Percentiles rank a stretch among this genome's conserved stretches.
Evolutionary conservation across 345 rosid species (phyloP).

Genomic region (Toxicodendron radicans): DNA sequence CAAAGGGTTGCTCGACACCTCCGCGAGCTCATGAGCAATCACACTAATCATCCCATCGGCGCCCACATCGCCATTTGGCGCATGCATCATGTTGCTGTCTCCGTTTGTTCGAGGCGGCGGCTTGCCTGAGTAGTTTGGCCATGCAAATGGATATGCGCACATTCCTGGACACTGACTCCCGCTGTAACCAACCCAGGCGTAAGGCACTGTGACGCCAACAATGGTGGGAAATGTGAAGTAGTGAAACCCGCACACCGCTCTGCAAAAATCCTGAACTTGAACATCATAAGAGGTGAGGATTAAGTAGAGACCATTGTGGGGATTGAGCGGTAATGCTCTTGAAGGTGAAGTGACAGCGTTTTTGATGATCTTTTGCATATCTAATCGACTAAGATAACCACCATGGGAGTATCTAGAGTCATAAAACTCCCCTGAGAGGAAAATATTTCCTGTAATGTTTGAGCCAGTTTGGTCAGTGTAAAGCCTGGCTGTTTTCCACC

Average conservation of each 20-base stretch:
- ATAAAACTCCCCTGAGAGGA: conserved; percentile 45
- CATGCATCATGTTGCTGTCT: conserved; percentile 39
- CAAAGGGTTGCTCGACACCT: conserved; percentile 55
- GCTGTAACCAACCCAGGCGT: conserved; percentile 65
- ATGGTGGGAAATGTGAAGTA: conserved; percentile 59
- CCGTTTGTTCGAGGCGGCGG: conserved; percentile 34
- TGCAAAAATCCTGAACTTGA: conserved; percentile 63
- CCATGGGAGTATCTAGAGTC: conserved; percentile 58
- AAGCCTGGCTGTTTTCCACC: conserved; percentile 61
- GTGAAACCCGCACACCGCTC: conserved; percentile 67
- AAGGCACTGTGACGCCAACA: conserved; percentile 54
- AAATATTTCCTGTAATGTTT: conserved; percentile 43
- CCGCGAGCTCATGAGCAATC: conserved; percentile 66
- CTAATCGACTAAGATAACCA: conserved; percentile 40
- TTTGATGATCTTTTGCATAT: conserved; percentile 54
- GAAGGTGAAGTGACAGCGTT: conserved; percentile 33
- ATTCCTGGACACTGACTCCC: conserved; percentile 57
- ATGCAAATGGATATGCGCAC: conserved; percentile 66
- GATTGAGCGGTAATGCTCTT: conserved; percentile 44
- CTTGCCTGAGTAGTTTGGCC: conserved; percentile 43
- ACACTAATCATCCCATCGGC: conserved; percentile 68
- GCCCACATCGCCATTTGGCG: conserved; percentile 60
- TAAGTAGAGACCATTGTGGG: conserved; percentile 50
- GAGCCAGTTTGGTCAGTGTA: conserved; percentile 67
- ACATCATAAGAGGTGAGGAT: conserved; percentile 56